Base-by-base conservation (phyloP, 345 rosid species). In the Salix exigua region DNA sequence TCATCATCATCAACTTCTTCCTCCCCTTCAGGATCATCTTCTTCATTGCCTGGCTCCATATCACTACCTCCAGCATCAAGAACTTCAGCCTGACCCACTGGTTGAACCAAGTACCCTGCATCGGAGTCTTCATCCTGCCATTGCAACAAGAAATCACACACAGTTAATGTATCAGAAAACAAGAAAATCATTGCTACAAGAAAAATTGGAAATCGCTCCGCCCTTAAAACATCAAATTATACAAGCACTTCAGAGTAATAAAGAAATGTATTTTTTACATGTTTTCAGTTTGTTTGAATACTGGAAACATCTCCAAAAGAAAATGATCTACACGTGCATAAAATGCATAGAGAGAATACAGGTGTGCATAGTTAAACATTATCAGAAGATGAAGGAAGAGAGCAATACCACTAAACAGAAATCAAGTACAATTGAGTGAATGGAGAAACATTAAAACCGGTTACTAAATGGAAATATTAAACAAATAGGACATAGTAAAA, bases 41-140 rank as follows among this genome's bases (percentile, higher is more conserved):
- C 92, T 4, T 83, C 91, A 9, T 86, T 87, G 40, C 83, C 86
- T 11, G 69, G 87, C 71, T 80, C 88, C 70, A 85, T 85, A 69
- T 88, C 90, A 77, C 81, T 84, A 61, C 75, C 88, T 73, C 77
- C 88, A 44, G 70, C 85, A 65, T 84, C 91, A 68, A 78, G 86
- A 69, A 81, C 91, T 78, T 82, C 90, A 4, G 80, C 81, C 78
- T 85, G 89, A 38, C 68, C 82, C 46, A 88, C 89, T 51, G 91
- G 90, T 33, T 89, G 91, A 66, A 91, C 90, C 79, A 91, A 68
- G 82, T 86, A 91, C 23, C 91, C 92, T 51, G 83, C 87, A 70
- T 85, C 92, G 1, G 73, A 81, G 61, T 87, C 94, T 75, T 88
- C 94, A 64, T 91, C 91, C 94, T 91, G 87, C 66, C 79, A 84